Percentiles rank a stretch among this genome's conserved stretches.
These are phyloP conservation scores for Rhododendron simsii DNA, from an alignment of 148 eudicot genomes.

Conservation along the genomic window DNA sequence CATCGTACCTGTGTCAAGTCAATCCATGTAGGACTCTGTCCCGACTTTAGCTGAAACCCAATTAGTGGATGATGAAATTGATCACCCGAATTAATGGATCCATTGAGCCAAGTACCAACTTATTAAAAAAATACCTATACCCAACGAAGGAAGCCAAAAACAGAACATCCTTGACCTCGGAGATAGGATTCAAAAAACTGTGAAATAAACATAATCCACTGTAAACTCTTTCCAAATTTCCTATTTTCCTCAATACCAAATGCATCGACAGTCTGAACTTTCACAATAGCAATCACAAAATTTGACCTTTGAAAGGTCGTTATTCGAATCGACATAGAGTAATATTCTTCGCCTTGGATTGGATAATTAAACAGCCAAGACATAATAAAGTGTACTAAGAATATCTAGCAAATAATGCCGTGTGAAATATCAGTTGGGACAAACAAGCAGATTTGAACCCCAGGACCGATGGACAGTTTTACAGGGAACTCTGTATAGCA, in stretches of 20 bases:
- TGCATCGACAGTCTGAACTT: background rate
- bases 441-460: background rate
- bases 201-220: background rate
- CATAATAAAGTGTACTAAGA: background rate
- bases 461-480: background rate
- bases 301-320: background rate
- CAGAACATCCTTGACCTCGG: background rate
- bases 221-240: background rate
- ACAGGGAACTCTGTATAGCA: background rate
- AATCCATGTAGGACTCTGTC: background rate
- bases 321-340: background rate
- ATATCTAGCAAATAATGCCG: background rate
- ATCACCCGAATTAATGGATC: background rate
- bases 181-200: background rate
- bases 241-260: background rate
- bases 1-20: background rate
- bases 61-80: too few species aligned
- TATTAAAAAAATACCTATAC: background rate
- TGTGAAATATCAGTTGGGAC: background rate
- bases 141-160: background rate
- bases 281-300: background rate
- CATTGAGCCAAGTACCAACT: background rate
- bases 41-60: too few species aligned
- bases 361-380: background rate
- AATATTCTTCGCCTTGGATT: background rate